These are phyloP conservation scores for Trichoderma asperellum DNA, from an alignment of 2,329 filamentous ascomycete species.

Conservation along the genomic window DNA sequence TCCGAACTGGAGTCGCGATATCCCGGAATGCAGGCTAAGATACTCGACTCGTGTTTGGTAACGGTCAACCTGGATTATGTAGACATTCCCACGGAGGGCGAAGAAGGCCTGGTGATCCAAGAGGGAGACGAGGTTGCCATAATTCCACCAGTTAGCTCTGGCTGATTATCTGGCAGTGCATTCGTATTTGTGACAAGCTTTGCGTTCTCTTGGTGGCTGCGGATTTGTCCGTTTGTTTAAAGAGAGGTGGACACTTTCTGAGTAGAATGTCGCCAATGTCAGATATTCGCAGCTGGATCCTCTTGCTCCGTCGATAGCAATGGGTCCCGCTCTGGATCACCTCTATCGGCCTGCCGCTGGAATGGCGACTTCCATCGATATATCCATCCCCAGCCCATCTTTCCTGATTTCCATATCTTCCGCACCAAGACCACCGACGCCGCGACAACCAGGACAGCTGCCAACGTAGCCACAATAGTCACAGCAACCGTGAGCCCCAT, in stretches of 20 bases:
- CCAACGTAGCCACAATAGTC: conserved; percentile 39
- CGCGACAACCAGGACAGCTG: conserved; percentile 35
- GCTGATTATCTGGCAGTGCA: conserved; percentile 49
- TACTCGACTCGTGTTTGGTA: conserved; percentile 73
- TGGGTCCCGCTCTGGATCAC: conserved; percentile 40
- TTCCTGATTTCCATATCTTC: conserved; percentile 34
- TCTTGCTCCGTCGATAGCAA: conserved; percentile 33
- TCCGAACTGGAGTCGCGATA: conserved; percentile 69
- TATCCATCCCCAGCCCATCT: conserved; percentile 33
- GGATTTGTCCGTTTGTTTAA: background rate
- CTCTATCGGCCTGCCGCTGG: background rate
- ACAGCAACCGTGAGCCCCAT: conserved; percentile 40
- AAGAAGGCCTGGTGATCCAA: conserved; percentile 54
- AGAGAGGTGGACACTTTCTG: background rate
- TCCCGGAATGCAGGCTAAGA: conserved; percentile 67
- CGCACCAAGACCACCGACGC: conserved; percentile 28
- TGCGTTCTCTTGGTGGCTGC: background rate
- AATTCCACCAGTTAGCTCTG: conserved; percentile 86
- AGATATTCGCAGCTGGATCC: background rate
- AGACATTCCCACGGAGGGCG: conserved; percentile 59
- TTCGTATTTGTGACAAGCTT: background rate
- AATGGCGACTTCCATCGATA: conserved; percentile 30
- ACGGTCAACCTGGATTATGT: conserved; percentile 84
- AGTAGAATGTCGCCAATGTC: background rate
- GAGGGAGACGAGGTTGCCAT: conserved; percentile 84